Conservation (phyloP, 768 basidiomycete genomes). For the Leucosporidium scottii region DNA sequence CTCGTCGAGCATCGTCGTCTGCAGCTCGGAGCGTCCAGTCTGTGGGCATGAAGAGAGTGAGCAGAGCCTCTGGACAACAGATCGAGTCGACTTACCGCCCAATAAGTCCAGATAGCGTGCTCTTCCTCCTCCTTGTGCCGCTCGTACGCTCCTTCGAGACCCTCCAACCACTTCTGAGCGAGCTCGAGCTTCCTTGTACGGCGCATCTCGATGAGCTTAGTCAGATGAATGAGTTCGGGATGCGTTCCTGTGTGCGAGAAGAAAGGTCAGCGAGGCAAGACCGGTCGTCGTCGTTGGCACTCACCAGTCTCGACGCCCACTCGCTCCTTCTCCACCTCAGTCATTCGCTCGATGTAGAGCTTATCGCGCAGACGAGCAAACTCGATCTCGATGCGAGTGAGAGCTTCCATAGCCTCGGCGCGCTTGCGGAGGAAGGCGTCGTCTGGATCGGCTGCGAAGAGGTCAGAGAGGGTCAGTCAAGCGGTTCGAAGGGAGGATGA, state of each 20-base stretch:
- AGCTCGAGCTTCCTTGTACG: conserved; percentile 74
- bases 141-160: conserved; percentile 58
- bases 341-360: conserved; percentile 91
- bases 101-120: conserved; percentile 75
- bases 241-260: conserved; percentile 56
- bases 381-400: conserved; percentile 85
- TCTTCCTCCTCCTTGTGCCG: conserved; percentile 65
- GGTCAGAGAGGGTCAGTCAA: conserved; percentile 9
- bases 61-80: conserved; percentile 5
- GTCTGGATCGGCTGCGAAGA: conserved; percentile 48
- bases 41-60: conserved; percentile 38
- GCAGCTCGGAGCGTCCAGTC: conserved; percentile 69
- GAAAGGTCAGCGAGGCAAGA: conserved; percentile 1
- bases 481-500: neutral
- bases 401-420: conserved; percentile 76
- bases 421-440: conserved; percentile 48
- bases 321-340: conserved; percentile 81
- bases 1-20: conserved; percentile 81
- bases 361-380: conserved; percentile 79
- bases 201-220: conserved; percentile 67
- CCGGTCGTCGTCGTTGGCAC: conserved; percentile 30
- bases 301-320: conserved; percentile 66
- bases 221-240: conserved; percentile 75
- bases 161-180: conserved; percentile 63
- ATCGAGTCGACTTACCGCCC: conserved; percentile 58